Evolutionary conservation across 2,329 filamentous ascomycete genomes (phyloP).

Genomic region (Epichloe gansuensis): DNA sequence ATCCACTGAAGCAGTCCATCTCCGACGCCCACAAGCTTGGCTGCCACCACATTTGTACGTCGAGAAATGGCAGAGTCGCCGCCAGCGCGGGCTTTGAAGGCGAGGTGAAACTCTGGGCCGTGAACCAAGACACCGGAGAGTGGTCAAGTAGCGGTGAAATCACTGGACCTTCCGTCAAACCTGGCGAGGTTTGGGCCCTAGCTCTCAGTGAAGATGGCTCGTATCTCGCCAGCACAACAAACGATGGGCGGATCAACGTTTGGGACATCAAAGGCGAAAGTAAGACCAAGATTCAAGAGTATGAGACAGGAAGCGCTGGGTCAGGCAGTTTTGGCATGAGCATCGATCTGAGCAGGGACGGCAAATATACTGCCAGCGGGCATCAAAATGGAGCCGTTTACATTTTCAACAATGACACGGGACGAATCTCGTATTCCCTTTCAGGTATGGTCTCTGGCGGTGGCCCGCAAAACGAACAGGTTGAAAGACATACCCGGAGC

Average conservation of each 20-base stretch:
- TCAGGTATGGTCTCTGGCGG: slow-evolving; percentile 39
- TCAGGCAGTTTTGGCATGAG: slow-evolving; percentile 85
- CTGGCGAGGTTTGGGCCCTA: slow-evolving; percentile 75
- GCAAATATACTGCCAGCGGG: slow-evolving; percentile 76
- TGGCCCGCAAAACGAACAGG: not conserved
- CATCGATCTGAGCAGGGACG: slow-evolving; percentile 69
- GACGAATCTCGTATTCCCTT: slow-evolving; percentile 72
- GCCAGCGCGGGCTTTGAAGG: slow-evolving; percentile 84
- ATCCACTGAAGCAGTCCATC: slow-evolving; percentile 69
- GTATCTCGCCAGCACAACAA: slow-evolving; percentile 75
- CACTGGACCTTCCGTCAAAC: slow-evolving; percentile 32
- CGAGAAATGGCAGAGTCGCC: slow-evolving; percentile 54
- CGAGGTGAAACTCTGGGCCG: slow-evolving; percentile 71
- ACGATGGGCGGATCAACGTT: slow-evolving; percentile 78
- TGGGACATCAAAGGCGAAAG: slow-evolving; percentile 56
- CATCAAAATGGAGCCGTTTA: slow-evolving; percentile 89
- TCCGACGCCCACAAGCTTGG: slow-evolving; percentile 72
- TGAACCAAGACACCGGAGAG: slow-evolving; percentile 41
- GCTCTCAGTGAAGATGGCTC: slow-evolving; percentile 73
- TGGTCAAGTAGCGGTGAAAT: slow-evolving; percentile 35
- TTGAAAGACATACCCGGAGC: not conserved
- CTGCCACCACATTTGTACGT: slow-evolving; percentile 75
- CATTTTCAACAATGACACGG: slow-evolving; percentile 87
- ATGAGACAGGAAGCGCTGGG: slow-evolving; percentile 57
- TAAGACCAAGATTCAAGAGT: slow-evolving; percentile 58